These are phyloP conservation scores for Oryza glaberrima DNA, from an alignment of 176 grass and related monocot genomes.

Conservation along the genomic window DNA sequence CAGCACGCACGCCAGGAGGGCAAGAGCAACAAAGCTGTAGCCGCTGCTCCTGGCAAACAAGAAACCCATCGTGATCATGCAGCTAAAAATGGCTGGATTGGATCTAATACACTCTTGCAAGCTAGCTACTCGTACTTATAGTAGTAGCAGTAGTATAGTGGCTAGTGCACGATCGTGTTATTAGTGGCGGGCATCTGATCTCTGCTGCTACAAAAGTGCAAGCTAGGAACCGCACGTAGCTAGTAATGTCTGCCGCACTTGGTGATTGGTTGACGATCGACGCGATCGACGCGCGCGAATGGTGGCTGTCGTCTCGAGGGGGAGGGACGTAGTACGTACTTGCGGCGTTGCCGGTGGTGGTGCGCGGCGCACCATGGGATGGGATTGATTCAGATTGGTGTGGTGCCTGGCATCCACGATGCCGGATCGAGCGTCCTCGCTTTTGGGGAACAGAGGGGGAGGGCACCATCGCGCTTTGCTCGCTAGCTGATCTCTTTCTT, in stretches of 20 bases:
- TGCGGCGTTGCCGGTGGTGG: slow-evolving; percentile 7
- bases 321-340: not conserved
- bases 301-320: slow-evolving; percentile 18
- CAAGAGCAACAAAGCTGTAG: not conserved
- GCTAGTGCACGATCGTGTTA: not conserved
- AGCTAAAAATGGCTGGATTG: not conserved
- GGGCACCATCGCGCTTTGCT: slow-evolving; percentile 14
- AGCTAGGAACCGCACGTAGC: not conserved
- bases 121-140: slow-evolving; percentile 21
- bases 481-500: not conserved
- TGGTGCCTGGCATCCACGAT: slow-evolving; percentile 6
- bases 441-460: slow-evolving; percentile 47
- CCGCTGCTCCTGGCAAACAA: not conserved
- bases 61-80: not conserved
- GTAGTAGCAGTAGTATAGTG: not conserved
- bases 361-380: slow-evolving; percentile 51
- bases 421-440: slow-evolving; percentile 7
- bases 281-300: not conserved
- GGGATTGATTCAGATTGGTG: not conserved
- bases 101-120: not conserved
- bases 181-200: not conserved
- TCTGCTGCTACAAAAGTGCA: not conserved
- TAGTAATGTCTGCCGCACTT: slow-evolving; percentile 1
- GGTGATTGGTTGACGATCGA: not conserved
- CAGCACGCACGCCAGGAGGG: slow-evolving; percentile 38